Conservation (phyloP, 2,329 filamentous ascomycete genomes). For the Triangularia verruculosa region DNA sequence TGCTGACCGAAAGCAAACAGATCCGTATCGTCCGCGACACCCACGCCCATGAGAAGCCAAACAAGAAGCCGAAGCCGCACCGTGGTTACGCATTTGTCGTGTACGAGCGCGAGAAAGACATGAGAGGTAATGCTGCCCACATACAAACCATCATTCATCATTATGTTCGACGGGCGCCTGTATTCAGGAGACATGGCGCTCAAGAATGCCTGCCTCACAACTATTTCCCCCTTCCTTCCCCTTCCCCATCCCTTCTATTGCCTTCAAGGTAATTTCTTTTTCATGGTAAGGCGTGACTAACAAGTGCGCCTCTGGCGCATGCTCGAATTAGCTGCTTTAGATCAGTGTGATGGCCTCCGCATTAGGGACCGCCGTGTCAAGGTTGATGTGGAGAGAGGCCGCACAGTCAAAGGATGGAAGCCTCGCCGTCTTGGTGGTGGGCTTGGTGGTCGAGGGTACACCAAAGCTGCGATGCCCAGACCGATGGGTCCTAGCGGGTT, state of each 20-base stretch:
- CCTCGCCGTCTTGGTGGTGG: conserved; percentile 89
- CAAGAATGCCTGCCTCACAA: conserved; percentile 51
- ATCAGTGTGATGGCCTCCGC: conserved; percentile 76
- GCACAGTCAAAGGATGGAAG: conserved; percentile 91
- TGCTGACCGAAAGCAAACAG: conserved; percentile 41
- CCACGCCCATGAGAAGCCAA: conserved; percentile 63
- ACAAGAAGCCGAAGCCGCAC: conserved; percentile 78
- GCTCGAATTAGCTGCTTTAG: conserved; percentile 80
- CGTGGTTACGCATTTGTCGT: conserved; percentile 95
- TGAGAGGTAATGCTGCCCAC: conserved; percentile 81
- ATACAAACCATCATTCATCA: conserved; percentile 28
- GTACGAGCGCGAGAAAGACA: conserved; percentile 95
- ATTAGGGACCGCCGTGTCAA: conserved; percentile 91
- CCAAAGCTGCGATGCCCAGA: conserved; percentile 71
- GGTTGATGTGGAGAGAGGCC: conserved; percentile 93
- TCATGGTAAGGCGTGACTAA: conserved; percentile 65
- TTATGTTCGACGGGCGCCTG: conserved; percentile 13
- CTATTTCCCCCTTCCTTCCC: conserved; percentile 31
- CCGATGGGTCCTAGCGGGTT: conserved; percentile 62
- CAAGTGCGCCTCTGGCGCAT: conserved; percentile 61
- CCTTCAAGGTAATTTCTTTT: conserved; percentile 32
- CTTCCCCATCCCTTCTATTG: conserved; percentile 21
- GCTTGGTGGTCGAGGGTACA: conserved; percentile 88
- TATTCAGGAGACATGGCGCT: conserved; percentile 52
- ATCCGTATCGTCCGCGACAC: conserved; percentile 85